Base-by-base conservation (phyloP, 208 protist genomes). In the Crithidia thermophila region DNA sequence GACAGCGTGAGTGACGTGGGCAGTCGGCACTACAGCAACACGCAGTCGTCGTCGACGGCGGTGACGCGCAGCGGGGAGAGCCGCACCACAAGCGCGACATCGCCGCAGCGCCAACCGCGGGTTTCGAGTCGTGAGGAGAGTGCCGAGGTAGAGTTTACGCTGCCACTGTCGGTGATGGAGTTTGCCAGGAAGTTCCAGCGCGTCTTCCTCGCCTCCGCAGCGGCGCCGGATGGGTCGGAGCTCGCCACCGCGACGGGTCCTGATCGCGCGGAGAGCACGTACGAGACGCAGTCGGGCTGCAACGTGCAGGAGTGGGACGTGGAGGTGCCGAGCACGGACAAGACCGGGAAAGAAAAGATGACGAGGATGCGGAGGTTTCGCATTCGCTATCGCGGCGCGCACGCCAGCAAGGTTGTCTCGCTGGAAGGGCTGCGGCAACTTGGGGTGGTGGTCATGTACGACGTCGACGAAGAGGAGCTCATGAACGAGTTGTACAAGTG, bases 351-450 rank as follows among this genome's bases (percentile, higher is more conserved):
- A 20, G 18, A 27, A 28, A 25, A 31, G 20, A 0, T 23, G 14
- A 50, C 16, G 16, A 3, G 4, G 20, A 30, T 37, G 50, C 61
- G 34, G 3, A 2, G 27, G 3, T 3, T 58, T 3, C 8, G 23
- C 27, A 50, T 67, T 2, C 9, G 50, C 25, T 58, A 51, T 37
- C 9, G 18, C 4, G 61, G 49, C n/a, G 1, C 36, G n/a, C 31
- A 58, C 25, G 61, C 61, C 16, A 6, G 3, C 14, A 53, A 67
- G 30, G 39, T 59, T 21, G 39, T 67, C 4, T 67, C 61, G 23
- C 21, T 67, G 34, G 49, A 40, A 11, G 61, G 34, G 14, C 37
- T 67, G 49, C 50, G 34, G 11, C 11, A 16, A 5, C 61, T 67
- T n/a, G 47, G 50, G 3, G 50, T 67, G 20, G 23, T 21, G 34